A percentile compares a stretch with the other conserved stretches of the same genome.
These are phyloP conservation scores for Fusarium sp. DNA, from an alignment of 2,329 filamentous ascomycete genomes.

Conservation along the genomic window DNA sequence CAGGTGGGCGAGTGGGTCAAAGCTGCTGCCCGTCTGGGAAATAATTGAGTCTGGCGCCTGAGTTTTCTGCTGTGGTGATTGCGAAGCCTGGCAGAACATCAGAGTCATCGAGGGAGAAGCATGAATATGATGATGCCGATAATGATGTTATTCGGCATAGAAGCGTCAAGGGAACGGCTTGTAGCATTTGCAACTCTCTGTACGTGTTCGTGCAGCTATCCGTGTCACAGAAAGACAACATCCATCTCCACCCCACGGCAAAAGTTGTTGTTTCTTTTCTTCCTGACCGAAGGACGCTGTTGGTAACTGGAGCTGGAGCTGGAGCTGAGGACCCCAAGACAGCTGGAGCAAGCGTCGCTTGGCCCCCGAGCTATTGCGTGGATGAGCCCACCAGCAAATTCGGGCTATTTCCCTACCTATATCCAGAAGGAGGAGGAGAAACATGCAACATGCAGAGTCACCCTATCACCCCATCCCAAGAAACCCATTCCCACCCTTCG, in stretches of 20 bases:
- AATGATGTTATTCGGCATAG: background rate
- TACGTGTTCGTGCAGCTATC: conserved; percentile 36
- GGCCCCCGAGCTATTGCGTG: background rate
- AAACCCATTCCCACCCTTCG: conserved; percentile 11
- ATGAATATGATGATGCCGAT: background rate
- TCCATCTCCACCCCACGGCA: conserved; percentile 6
- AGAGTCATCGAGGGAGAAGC: background rate
- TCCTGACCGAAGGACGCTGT: conserved; percentile 4
- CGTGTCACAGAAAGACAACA: conserved; percentile 25
- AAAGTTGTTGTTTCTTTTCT: conserved; percentile 2
- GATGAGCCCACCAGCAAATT: conserved; percentile 19
- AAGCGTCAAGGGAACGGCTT: background rate
- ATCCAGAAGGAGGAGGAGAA: conserved; percentile 6
- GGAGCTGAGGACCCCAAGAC: background rate
- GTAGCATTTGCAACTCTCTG: background rate
- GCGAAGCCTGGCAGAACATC: background rate
- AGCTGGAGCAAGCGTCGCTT: background rate
- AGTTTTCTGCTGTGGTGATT: conserved; percentile 1
- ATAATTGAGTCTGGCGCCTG: conserved; percentile 10
- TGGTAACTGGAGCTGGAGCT: conserved; percentile 1
- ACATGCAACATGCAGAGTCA: conserved; percentile 20
- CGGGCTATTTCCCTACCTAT: conserved; percentile 5
- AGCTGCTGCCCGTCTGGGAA: background rate
- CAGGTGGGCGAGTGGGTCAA: conserved; percentile 7
- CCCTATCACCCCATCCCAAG: conserved; percentile 21